A percentile compares a stretch with the other conserved stretches of the same genome.
Evolutionary conservation across 1,139 yeast genomes (phyloP).

Genomic region (Debaryomycetaceae sp.): DNA sequence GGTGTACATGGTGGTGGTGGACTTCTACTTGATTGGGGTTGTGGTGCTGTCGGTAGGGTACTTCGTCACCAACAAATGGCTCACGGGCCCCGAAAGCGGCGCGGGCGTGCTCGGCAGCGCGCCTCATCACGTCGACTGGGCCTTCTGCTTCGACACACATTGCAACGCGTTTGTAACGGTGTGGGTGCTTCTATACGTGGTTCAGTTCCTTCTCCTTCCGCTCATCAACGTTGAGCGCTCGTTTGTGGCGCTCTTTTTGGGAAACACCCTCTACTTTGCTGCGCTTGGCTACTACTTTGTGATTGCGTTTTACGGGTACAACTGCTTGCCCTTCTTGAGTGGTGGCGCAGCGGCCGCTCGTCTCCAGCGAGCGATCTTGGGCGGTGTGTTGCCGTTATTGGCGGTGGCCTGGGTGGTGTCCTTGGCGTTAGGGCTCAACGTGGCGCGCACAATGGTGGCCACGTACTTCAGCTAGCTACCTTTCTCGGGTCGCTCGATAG

Average conservation of each 20-base stretch:
- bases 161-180: constrained; percentile 82
- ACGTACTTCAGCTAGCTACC: constrained; percentile 49
- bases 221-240: constrained; percentile 60
- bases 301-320: constrained; percentile 83
- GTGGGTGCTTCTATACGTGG: constrained; percentile 72
- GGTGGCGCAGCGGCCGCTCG: constrained; percentile 46
- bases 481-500: neutral
- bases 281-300: constrained; percentile 73
- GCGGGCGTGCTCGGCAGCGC: constrained; percentile 30
- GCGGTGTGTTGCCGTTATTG: constrained; percentile 49
- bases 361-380: constrained; percentile 36
- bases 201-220: constrained; percentile 77
- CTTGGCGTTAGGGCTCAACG: constrained; percentile 62
- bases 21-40: constrained; percentile 69
- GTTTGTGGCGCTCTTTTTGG: constrained; percentile 57
- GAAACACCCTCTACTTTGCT: constrained; percentile 71
- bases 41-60: constrained; percentile 69
- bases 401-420: constrained; percentile 53
- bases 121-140: constrained; percentile 74
- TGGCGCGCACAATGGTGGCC: constrained; percentile 65
- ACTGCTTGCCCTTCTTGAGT: constrained; percentile 73
- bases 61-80: constrained; percentile 63
- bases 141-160: constrained; percentile 89
- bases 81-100: constrained; percentile 42
- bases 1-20: constrained; percentile 79